Conservation (phyloP, 805 yeast species). For the Zygoascus ofunaensis region DNA sequence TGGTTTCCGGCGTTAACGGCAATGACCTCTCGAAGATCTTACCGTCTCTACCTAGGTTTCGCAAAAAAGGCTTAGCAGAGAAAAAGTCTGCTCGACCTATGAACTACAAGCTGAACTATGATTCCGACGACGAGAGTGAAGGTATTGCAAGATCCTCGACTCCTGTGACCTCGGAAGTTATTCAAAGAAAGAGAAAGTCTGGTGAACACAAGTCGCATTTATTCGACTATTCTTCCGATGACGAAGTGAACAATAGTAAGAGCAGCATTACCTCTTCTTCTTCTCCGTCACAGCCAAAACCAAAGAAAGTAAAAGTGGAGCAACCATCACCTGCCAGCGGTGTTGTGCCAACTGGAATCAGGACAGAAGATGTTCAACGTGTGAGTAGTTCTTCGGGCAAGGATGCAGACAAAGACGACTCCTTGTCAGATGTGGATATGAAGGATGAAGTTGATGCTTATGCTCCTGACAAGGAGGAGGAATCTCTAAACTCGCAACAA, state of each 20-base stretch:
- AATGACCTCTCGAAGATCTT: conserved; percentile 7
- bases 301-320: not conserved
- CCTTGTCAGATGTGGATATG: conserved; percentile 1
- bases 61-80: conserved; percentile 13
- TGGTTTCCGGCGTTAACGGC: conserved; percentile 2
- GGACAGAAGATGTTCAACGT: not conserved
- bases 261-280: not conserved
- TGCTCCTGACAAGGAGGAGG: conserved; percentile 19
- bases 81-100: conserved; percentile 22
- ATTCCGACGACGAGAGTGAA: conserved; percentile 19
- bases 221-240: conserved; percentile 40
- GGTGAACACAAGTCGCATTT: conserved; percentile 1
- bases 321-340: not conserved
- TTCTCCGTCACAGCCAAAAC: not conserved
- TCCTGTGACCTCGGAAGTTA: conserved; percentile 7
- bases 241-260: conserved; percentile 15
- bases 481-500: conserved; percentile 18
- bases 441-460: conserved; percentile 18
- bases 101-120: conserved; percentile 23
- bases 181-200: conserved; percentile 4
- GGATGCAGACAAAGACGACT: conserved; percentile 22
- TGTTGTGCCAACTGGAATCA: conserved; percentile 12
- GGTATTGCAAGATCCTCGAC: conserved; percentile 1
- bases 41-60: conserved; percentile 24
- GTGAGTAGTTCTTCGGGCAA: conserved; percentile 13